A percentile compares a stretch with the other conserved stretches of the same genome.
Evolutionary conservation across 2,329 filamentous ascomycete species (phyloP).

Genomic region (Sporothrix mexicana): DNA sequence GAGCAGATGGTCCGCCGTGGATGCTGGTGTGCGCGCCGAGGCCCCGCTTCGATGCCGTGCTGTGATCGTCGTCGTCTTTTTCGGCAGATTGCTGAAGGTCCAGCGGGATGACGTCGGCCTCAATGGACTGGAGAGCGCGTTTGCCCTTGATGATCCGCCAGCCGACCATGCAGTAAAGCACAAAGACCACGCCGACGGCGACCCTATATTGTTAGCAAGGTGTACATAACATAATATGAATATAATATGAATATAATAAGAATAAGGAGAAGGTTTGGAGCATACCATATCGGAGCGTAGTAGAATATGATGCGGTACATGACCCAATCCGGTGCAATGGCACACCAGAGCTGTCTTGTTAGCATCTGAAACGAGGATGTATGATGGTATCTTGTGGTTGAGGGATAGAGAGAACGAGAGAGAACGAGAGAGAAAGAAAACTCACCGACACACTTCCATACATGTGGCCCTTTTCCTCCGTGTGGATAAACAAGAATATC

Average conservation of each 20-base stretch:
- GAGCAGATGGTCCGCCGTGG: not conserved
- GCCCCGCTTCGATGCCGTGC: not conserved
- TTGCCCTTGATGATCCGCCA: constrained; percentile 45
- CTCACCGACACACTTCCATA: constrained; percentile 47
- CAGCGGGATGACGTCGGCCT: constrained; percentile 42
- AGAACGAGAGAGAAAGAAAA: constrained; percentile 22
- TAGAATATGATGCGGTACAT: constrained; percentile 46
- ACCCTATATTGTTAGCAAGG: constrained; percentile 39
- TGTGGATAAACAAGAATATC: constrained; percentile 45
- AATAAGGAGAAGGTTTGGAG: not conserved
- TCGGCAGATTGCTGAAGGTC: constrained; percentile 4
- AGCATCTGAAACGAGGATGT: not conserved
- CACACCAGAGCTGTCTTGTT: constrained; percentile 46
- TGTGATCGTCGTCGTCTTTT: constrained; percentile 20
- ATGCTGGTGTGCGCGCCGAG: not conserved
- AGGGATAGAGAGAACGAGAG: too few relatives aligned
- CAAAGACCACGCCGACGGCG: constrained; percentile 40
- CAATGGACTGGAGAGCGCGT: constrained; percentile 43
- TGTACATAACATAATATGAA: not conserved
- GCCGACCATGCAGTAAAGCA: constrained; percentile 54
- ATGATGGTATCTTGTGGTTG: too few relatives aligned
- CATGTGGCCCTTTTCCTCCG: constrained; percentile 44
- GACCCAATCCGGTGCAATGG: constrained; percentile 47
- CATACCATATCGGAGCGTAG: constrained; percentile 47
- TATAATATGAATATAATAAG: not conserved